Evolutionary conservation across 139 green algal genomes (phyloP).

Genomic region (Ettlia oleoabundans): DNA sequence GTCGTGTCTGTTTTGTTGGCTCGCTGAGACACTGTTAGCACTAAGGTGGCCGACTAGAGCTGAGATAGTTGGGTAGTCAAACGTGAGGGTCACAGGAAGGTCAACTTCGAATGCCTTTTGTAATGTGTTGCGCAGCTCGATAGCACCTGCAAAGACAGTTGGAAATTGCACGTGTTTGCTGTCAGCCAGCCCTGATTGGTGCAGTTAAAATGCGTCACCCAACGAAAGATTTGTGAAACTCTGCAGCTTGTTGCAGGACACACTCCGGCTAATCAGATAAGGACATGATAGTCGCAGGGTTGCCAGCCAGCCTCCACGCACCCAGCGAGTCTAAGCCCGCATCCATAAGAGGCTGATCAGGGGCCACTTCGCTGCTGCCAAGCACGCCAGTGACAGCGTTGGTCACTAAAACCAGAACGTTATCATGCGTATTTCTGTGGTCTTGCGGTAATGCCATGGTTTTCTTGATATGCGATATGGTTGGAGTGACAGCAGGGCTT

Average conservation of each 20-base stretch:
- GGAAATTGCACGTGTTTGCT: no score
- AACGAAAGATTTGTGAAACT: no score
- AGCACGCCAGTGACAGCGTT: slow-evolving; percentile 34
- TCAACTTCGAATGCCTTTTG: slow-evolving; percentile 24
- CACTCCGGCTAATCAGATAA: background rate
- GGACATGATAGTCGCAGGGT: background rate
- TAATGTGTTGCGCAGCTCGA: slow-evolving; percentile 82
- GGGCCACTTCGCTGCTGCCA: background rate
- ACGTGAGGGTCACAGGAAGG: slow-evolving; percentile 67
- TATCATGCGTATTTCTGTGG: background rate
- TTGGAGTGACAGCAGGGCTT: no score
- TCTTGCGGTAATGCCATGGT: no score
- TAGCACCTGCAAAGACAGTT: slow-evolving; percentile 29
- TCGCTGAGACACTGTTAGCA: background rate
- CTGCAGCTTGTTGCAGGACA: no score
- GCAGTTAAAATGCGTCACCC: no score
- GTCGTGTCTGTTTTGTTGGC: background rate
- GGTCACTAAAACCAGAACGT: background rate
- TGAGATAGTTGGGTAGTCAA: slow-evolving; percentile 82
- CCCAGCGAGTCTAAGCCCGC: slow-evolving; percentile 72
- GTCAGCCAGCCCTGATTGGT: no score
- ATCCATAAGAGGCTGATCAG: slow-evolving; percentile 50
- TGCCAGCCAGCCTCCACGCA: background rate
- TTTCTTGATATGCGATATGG: no score
- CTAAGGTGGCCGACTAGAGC: slow-evolving; percentile 3